Evolutionary conservation across 2,329 filamentous ascomycete species (phyloP), one percentile per base, ranked within the genome.

Genomic region (Calonectria crousiana): DNA sequence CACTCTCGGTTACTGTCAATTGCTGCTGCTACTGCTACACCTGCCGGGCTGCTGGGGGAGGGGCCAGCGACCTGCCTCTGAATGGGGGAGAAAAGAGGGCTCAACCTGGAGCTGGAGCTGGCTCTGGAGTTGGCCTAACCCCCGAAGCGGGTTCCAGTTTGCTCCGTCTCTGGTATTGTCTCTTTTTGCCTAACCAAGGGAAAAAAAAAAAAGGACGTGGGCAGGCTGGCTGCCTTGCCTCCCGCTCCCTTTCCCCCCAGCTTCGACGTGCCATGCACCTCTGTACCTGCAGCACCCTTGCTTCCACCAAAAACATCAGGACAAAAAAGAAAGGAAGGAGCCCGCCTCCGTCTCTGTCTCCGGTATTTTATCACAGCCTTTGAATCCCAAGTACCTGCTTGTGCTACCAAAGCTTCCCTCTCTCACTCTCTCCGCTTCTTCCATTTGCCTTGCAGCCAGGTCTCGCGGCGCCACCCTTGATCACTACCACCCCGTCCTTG

Each of bases 201-300:
- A 13, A 13, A 23, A n/a, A n/a, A 47, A 44, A 47, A 47, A 47
- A 34, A 60, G 6, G 60, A 60, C 56, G 56, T 60, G 56, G 56
- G 56, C 56, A 64, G 60, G 47, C 60, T 64, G 38, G 60, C 38
- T 38, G 60, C 60, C 60, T 64, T 64, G 38, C 60, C 38, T 47
- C 36, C 56, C 60, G 60, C 60, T 64, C 56, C 56, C 56, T 60
- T 23, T 38, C 56, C 56, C 53, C 53, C 56, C 56, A 60, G 56
- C 32, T 60, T 60, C 56, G 26, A 20, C n/a, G 9, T 47, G 44
- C 44, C 44, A 47, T 47, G 44, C 44, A 47, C 44, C 10, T 47
- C 44, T 47, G 51, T 60, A 60, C 32, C 56, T 60, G 56, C 56
- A 60, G 56, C 56, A 60, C 32, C 56, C 56, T 60, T 60, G 56